Base-by-base conservation (phyloP, 805 yeast genomes). In the Metschnikowia peoriensis region DNA sequence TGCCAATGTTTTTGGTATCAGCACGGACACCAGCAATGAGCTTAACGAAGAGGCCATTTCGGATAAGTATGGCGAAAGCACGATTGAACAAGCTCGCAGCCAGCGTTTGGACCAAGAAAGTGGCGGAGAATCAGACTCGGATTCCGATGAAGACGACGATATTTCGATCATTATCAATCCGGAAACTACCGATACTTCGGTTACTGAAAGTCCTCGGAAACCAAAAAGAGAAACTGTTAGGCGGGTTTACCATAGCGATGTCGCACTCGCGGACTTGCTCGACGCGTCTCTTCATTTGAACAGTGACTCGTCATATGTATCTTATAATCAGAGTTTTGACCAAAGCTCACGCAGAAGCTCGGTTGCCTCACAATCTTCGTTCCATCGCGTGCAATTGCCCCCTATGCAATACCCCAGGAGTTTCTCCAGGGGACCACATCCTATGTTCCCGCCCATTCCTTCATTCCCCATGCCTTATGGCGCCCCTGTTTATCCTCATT, bases 1-100 rank as follows among this genome's bases (percentile, higher is more conserved):
- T 7, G 78, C 78, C 1, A 60, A 68, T 71, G 76, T 74, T 0
- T 75, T 75, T 60, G 79, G 79, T n/a, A 75, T 75, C 14, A 71
- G 69, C 29, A 69, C 71, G 29, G 43, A 32, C 22, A 16, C 39
- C 8, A 34, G 14, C 10, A 43, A 34, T 44, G 11, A 14, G 15
- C 14, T 27, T n/a, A 34, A 28, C 15, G 10, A 28, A 40, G n/a
- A 40, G n/a, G 42, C 29, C 17, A 28, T 40, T 15, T n/a, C 12
- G 6, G 28, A 11, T 22, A 22, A 16, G 2, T 10, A 40, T 8
- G 42, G 28, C 14, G 42, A 12, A 12, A 38, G 22, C n/a, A 38
- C 43, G 49, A 28, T n/a, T 27, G 22, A 22, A 22, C 22, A 22
- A 22, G 22, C 22, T 22, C 22, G 22, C 22, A 22, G 22, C 22